A percentile compares a stretch with the other conserved stretches of the same genome.
phyloP scores from a whole-genome alignment of 257 asterid genomes.

The Schizonepeta tenuifolia region DNA sequence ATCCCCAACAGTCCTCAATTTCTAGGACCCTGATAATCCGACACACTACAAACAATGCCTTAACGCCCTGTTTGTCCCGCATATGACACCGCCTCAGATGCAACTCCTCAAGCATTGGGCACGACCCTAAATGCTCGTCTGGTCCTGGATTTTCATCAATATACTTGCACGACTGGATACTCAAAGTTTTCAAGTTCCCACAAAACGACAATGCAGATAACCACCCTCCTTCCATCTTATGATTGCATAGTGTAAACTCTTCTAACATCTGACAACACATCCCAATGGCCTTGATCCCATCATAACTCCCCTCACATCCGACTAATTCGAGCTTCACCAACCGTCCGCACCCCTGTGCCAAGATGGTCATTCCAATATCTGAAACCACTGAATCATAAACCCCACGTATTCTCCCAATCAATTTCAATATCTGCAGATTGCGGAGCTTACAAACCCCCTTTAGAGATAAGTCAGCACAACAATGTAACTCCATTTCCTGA shows the following conservation, averaged over 20 bases:
- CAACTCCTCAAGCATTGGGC: slow-evolving; percentile 78
- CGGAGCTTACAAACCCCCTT: slow-evolving; percentile 58
- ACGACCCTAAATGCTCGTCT: slow-evolving; percentile 70
- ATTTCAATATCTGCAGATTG: slow-evolving; percentile 77
- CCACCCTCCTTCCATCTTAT: slow-evolving; percentile 95
- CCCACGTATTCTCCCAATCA: slow-evolving; percentile 68
- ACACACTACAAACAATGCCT: slow-evolving; percentile 74
- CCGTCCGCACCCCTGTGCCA: slow-evolving; percentile 84
- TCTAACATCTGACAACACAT: slow-evolving; percentile 88
- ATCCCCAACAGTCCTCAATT: slow-evolving; percentile 85
- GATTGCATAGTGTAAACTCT: slow-evolving; percentile 68
- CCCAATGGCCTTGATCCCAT: slow-evolving; percentile 90
- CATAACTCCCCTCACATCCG: slow-evolving; percentile 94
- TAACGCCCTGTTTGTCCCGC: slow-evolving; percentile 55
- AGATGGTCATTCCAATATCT: slow-evolving; percentile 79
- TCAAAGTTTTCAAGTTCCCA: slow-evolving; percentile 71
- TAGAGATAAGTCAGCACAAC: slow-evolving; percentile 56
- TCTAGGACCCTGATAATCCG: slow-evolving; percentile 52
- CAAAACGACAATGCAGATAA: slow-evolving; percentile 76
- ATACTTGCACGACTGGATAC: slow-evolving; percentile 61
- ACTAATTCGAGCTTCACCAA: slow-evolving; percentile 77
- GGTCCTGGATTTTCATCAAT: slow-evolving; percentile 73
- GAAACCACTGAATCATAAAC: slow-evolving; percentile 64
- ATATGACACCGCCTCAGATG: slow-evolving; percentile 67
- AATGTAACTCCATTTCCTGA: slow-evolving; percentile 86